Percentiles rank a stretch among this genome's conserved stretches.
These are phyloP conservation scores for Sicyos baderoa DNA, from an alignment of 306 rosid genomes.

Conservation along the genomic window DNA sequence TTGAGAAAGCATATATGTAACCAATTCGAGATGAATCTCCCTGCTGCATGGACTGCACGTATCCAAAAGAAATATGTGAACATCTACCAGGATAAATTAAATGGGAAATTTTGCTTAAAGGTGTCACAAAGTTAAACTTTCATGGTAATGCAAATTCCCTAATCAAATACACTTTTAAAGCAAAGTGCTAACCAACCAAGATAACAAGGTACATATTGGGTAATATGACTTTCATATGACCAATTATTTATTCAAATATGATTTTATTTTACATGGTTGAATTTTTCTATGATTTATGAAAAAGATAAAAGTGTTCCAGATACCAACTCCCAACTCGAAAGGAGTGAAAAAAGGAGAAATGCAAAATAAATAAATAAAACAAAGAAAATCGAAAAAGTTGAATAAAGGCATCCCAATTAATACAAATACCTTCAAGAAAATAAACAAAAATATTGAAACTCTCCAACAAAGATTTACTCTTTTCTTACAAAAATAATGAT, in stretches of 20 bases:
- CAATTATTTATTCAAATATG: neutral
- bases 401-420: neutral
- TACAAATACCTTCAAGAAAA: neutral
- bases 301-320: neutral
- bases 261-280: too few species aligned
- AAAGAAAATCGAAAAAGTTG: neutral
- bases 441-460: too few species aligned
- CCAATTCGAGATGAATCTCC: constrained; percentile 47
- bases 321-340: neutral
- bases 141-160: neutral
- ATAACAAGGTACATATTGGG: neutral
- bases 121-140: neutral
- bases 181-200: neutral
- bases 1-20: constrained; percentile 45
- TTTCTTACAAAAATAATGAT: neutral
- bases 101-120: neutral
- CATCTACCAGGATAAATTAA: neutral
- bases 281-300: neutral
- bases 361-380: neutral
- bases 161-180: neutral
- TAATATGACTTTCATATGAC: neutral
- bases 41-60: constrained; percentile 50
- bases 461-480: neutral
- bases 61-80: constrained; percentile 7
- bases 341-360: neutral